These are phyloP conservation scores for Hanseniaspora uvarum DNA, from an alignment of 1,139 yeast genomes.

Conservation along the genomic window DNA sequence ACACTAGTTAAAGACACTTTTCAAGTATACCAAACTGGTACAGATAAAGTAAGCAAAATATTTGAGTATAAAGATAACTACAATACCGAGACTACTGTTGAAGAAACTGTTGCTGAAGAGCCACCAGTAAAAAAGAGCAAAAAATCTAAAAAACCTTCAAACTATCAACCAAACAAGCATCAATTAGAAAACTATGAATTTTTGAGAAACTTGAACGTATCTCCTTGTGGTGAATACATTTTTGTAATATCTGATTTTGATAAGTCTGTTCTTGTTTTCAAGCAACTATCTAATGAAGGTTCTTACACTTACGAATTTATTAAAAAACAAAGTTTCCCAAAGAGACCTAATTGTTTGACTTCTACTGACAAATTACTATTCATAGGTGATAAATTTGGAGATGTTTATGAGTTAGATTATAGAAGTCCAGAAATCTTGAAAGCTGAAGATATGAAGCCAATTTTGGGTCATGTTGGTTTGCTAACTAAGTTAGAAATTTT, in stretches of 20 bases:
- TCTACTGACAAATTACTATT: constrained; percentile 47
- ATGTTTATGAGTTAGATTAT: constrained; percentile 58
- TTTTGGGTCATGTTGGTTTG: constrained; percentile 95
- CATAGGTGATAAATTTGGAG: constrained; percentile 96
- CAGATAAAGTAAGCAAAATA: constrained; percentile 22
- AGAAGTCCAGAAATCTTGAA: constrained; percentile 23
- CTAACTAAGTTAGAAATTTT: constrained; percentile 58
- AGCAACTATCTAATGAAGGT: constrained; percentile 30
- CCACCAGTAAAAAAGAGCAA: constrained; percentile 22
- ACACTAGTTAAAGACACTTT: constrained; percentile 49
- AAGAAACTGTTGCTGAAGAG: constrained; percentile 35
- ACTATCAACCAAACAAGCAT: constrained; percentile 46
- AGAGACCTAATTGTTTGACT: constrained; percentile 80
- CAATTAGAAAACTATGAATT: constrained; percentile 31
- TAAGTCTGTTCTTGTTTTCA: constrained; percentile 63
- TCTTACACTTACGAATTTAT: constrained; percentile 38
- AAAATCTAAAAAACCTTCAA: constrained; percentile 28
- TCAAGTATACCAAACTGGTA: constrained; percentile 37
- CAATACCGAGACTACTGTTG: constrained; percentile 32
- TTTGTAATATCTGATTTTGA: constrained; percentile 73
- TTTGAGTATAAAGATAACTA: constrained; percentile 50
- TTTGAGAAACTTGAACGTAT: constrained; percentile 50
- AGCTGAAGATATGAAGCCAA: constrained; percentile 40
- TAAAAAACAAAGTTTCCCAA: constrained; percentile 72
- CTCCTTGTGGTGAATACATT: constrained; percentile 44